A percentile compares a stretch with the other conserved stretches of the same genome.
Evolutionary conservation across 257 asterid genomes (phyloP).

Genomic region (Cordia subcordata): DNA sequence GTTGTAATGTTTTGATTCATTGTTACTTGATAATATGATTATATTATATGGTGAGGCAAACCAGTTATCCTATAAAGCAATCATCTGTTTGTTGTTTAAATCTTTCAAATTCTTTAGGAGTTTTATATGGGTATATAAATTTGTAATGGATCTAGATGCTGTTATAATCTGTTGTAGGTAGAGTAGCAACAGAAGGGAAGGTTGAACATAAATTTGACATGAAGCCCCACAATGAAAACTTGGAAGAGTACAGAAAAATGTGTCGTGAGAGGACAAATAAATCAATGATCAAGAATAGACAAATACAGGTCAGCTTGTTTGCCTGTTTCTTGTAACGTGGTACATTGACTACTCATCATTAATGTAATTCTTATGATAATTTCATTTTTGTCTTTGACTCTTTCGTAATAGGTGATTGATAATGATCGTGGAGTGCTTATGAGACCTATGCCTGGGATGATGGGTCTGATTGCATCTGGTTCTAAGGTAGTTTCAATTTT

Average conservation of each 20-base stretch:
- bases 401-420: slow-evolving; percentile 62
- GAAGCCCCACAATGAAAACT: slow-evolving; percentile 59
- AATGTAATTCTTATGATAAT: slow-evolving; percentile 8
- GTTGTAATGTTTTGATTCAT: no score
- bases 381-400: slow-evolving; percentile 1
- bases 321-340: not conserved
- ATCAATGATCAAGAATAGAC: slow-evolving; percentile 83
- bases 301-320: slow-evolving; percentile 55
- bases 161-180: slow-evolving; percentile 20
- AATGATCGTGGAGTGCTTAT: slow-evolving; percentile 87
- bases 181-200: slow-evolving; percentile 62
- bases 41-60: no score
- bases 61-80: no score
- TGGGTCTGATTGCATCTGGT: slow-evolving; percentile 65
- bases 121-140: not conserved
- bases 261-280: slow-evolving; percentile 94
- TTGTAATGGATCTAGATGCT: not conserved
- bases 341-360: not conserved
- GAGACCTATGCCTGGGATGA: slow-evolving; percentile 94
- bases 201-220: slow-evolving; percentile 92
- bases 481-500: slow-evolving; percentile 46
- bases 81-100: not conserved
- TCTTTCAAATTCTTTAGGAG: not conserved
- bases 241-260: slow-evolving; percentile 66
- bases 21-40: no score